Percentiles rank a stretch among this genome's conserved stretches.
Evolutionary conservation across 345 rosid genomes (phyloP).

Genomic region (Heritiera fomes): DNA sequence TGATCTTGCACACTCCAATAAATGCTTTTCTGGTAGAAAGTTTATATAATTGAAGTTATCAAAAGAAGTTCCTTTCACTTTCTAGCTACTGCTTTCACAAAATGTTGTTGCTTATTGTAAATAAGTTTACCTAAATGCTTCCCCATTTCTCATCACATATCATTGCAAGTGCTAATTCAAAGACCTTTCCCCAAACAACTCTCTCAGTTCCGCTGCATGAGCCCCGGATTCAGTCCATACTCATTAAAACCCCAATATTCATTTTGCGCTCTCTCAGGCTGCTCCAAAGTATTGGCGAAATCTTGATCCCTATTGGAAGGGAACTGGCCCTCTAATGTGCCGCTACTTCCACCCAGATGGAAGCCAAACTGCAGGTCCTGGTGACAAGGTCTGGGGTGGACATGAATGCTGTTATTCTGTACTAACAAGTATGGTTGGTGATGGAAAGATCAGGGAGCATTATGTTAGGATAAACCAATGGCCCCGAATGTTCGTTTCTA

Average conservation of each 20-base stretch:
- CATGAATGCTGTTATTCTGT: slow-evolving; percentile 58
- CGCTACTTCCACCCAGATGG: slow-evolving; percentile 65
- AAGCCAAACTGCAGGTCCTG: slow-evolving; percentile 62
- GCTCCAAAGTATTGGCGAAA: slow-evolving; percentile 63
- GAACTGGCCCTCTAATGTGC: slow-evolving; percentile 47
- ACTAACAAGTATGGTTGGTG: slow-evolving; percentile 45
- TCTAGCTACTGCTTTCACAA: not conserved
- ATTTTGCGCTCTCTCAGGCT: slow-evolving; percentile 31
- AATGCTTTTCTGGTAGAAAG: not conserved
- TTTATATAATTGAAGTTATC: not conserved
- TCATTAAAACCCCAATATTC: not conserved
- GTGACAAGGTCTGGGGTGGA: slow-evolving; percentile 64
- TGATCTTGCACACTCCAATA: not conserved
- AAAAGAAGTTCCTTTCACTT: not conserved
- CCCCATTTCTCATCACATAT: not conserved
- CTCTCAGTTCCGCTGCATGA: not conserved
- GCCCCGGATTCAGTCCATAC: not conserved
- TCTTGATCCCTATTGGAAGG: slow-evolving; percentile 63
- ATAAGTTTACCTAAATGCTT: not conserved
- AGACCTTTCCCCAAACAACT: not conserved
- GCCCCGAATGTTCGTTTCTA: slow-evolving; percentile 40
- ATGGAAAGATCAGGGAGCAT: slow-evolving; percentile 53
- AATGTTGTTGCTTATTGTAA: not conserved
- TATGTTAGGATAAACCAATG: slow-evolving; percentile 63
- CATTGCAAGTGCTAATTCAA: not conserved